These are phyloP conservation scores for Hibiscus mutabilis DNA, from an alignment of 345 rosid species.

Conservation along the genomic window DNA sequence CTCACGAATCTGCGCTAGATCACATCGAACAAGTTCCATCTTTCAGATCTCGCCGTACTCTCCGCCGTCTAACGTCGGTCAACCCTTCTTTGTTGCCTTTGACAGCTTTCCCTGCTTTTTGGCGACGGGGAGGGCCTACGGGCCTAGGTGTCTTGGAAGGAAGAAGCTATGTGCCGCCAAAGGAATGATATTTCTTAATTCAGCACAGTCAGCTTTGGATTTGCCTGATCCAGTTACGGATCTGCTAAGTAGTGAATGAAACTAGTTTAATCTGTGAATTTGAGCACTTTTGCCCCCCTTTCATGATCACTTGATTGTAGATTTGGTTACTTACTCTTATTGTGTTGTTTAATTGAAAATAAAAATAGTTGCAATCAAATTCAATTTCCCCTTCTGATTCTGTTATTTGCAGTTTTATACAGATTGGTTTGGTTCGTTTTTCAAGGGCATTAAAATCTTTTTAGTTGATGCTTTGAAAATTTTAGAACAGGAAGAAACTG, in stretches of 20 bases:
- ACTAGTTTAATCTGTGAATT: conserved; percentile 10
- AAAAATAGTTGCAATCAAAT: conserved; percentile 5
- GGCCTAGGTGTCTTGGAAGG: conserved; percentile 40
- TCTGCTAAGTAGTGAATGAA: conserved; percentile 16
- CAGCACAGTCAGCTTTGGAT: conserved; percentile 20
- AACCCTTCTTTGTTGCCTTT: not conserved
- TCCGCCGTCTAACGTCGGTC: not conserved
- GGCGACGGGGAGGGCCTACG: conserved; percentile 20
- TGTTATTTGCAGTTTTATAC: no score
- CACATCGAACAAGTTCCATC: conserved; percentile 25
- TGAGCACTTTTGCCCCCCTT: not conserved
- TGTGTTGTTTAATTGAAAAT: not conserved
- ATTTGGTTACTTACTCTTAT: not conserved
- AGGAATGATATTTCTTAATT: conserved; percentile 17
- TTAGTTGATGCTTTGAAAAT: no score
- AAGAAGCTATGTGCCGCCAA: conserved; percentile 41
- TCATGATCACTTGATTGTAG: conserved; percentile 8
- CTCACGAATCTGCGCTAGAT: conserved; percentile 40
- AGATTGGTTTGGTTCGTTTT: no score
- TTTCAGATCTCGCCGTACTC: conserved; percentile 15
- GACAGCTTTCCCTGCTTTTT: conserved; percentile 26
- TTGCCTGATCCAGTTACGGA: conserved; percentile 25
- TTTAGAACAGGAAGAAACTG: no score
- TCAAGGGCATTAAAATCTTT: no score
- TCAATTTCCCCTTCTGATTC: not conserved